phyloP scores from a whole-genome alignment of 306 rosid genomes.

The Vigna reflexopilosa region DNA sequence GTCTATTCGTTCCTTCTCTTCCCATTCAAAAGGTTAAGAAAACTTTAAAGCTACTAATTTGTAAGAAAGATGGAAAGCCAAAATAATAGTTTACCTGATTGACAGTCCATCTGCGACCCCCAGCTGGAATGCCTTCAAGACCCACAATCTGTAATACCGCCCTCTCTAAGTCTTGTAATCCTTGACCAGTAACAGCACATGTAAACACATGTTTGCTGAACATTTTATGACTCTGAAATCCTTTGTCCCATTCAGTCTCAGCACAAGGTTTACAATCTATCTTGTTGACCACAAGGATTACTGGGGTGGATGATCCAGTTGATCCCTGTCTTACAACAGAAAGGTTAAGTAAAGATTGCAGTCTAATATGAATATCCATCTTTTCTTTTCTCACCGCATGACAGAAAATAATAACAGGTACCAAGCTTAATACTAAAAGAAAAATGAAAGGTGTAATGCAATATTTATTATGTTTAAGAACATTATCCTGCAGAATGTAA shows the following conservation, averaged over 20 bases:
- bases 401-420: constrained; percentile 29
- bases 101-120: constrained; percentile 89
- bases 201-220: constrained; percentile 80
- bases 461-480: constrained; percentile 19
- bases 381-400: constrained; percentile 25
- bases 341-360: constrained; percentile 34
- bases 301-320: constrained; percentile 72
- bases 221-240: constrained; percentile 17
- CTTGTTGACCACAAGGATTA: constrained; percentile 90
- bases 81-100: constrained; percentile 67
- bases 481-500: background rate
- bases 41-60: background rate
- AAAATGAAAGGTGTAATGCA: background rate
- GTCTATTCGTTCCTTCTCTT: constrained; percentile 17
- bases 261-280: constrained; percentile 67
- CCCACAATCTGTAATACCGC: constrained; percentile 82
- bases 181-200: constrained; percentile 92
- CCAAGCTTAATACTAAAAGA: constrained; percentile 9
- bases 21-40: constrained; percentile 18
- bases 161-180: constrained; percentile 77
- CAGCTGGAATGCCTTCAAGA: constrained; percentile 66
- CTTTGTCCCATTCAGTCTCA: constrained; percentile 52
- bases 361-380: background rate
- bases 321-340: constrained; percentile 58
- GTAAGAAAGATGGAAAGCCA: background rate